Evolutionary conservation across 257 asterid species (phyloP).

Genomic region (Mitragyna speciosa): DNA sequence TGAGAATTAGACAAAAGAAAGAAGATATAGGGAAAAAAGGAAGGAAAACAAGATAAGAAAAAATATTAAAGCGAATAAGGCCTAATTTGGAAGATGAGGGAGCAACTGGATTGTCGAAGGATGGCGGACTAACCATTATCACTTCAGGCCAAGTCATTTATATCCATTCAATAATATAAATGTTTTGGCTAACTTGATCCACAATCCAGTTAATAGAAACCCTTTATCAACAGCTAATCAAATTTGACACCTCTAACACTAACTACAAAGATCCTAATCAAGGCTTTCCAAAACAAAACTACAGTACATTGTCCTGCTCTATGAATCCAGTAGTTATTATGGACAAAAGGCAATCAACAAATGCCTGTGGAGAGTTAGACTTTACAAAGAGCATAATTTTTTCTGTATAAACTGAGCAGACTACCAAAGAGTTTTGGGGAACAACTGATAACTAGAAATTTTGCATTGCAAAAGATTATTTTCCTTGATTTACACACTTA

Average conservation of each 20-base stretch:
- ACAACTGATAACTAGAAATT: not conserved
- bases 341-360: not conserved
- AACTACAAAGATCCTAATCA: not conserved
- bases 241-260: not conserved
- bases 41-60: too few species aligned
- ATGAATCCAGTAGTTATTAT: too few species aligned
- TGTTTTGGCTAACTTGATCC: too few species aligned
- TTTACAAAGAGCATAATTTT: not conserved
- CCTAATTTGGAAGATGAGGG: not conserved
- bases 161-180: too few species aligned
- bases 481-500: not conserved
- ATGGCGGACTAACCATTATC: not conserved
- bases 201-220: too few species aligned
- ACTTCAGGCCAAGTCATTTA: too few species aligned
- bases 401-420: too few species aligned
- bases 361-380: not conserved
- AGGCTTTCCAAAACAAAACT: not conserved
- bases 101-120: not conserved
- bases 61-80: not conserved
- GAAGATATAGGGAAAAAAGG: too few species aligned
- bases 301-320: not conserved
- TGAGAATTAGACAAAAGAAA: not conserved
- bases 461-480: not conserved
- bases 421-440: not conserved
- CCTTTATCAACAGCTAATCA: not conserved